Base-by-base conservation (phyloP, 2,329 filamentous ascomycete species). In the Nemania sp. region DNA sequence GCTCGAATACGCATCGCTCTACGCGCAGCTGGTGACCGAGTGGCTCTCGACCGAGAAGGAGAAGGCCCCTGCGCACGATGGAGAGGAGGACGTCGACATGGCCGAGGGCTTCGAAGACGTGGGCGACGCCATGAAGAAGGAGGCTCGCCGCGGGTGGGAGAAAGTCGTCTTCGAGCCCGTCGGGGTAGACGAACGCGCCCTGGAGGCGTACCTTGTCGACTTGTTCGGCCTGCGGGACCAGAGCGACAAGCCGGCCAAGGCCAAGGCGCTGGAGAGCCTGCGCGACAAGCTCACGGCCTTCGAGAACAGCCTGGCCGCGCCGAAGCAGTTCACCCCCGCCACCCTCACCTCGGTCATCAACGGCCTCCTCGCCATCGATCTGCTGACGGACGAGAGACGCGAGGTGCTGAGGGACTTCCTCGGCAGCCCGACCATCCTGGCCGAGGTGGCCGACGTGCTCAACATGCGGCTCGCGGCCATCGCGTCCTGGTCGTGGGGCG, bases 371-470 rank as follows among this genome's bases (percentile, higher is more conserved):
- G 67, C 71, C 2, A 79, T 79, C 0, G 79, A 80, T 35, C 71
- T 82, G 0, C 73, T 83, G 3, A 76, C 77, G 0, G 67, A 79
- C 25, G 77, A 78, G 57, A 77, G 78, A 45, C 68, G 76, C 2
- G 74, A 75, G 59, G 75, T 77, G 0, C 69, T 84, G 15, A 74
- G 70, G 5, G 79, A 81, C 46, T 79, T 83, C 54, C 67, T 75
- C 20, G 68, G 70, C 9, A 80, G 79, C 52, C 58, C 67, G 0
- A 71, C 76, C 25, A 78, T 83, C 9, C 64, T 83, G 11, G 71
- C 70, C 1, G 82, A 84, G 68, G 77, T 84, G 13, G 77, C 79
- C 0, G 81, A 84, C 57, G 80, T 83, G 1, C 74, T 84, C 51
- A 83, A 83, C 62, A 82, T 83, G 76, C 76, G 81, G 13, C 73